A percentile compares a stretch with the other conserved stretches of the same genome.
These are phyloP conservation scores for Euphorbia celastroides DNA, from an alignment of 441 rosid species.

Conservation along the genomic window DNA sequence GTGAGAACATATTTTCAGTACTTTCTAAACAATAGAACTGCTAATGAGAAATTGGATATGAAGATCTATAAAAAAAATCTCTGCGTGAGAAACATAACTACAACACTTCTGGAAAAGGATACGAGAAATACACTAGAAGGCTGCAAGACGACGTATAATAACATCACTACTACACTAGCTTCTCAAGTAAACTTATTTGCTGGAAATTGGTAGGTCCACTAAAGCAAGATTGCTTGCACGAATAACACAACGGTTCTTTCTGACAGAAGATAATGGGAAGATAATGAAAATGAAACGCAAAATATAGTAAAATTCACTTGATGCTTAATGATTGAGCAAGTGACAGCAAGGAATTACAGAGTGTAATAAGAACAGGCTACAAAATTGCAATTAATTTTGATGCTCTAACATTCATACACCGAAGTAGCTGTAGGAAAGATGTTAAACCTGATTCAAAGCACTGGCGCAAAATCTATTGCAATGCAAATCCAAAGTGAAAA, in stretches of 20 bases:
- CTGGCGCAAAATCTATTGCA: slow-evolving; percentile 97
- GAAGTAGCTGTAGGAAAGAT: slow-evolving; percentile 11
- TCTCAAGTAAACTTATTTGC: background rate
- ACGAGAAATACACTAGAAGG: no score
- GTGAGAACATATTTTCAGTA: background rate
- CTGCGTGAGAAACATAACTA: background rate
- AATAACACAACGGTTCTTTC: background rate
- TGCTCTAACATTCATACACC: slow-evolving; percentile 5
- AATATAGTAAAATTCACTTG: background rate
- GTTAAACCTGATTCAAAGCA: slow-evolving; percentile 81
- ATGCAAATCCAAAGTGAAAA: slow-evolving; percentile 89
- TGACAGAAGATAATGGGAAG: background rate
- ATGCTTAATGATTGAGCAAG: slow-evolving; percentile 5
- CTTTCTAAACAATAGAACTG: no score
- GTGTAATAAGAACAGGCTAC: slow-evolving; percentile 5
- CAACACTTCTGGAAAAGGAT: no score
- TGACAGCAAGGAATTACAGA: background rate
- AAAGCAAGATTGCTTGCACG: background rate
- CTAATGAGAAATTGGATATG: no score
- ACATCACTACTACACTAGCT: no score
- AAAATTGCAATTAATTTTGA: background rate
- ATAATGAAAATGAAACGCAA: background rate
- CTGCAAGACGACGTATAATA: no score
- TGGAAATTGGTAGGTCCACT: background rate
- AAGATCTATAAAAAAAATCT: no score